These are phyloP conservation scores for Aspergillus bombycis DNA, from an alignment of 2,329 filamentous ascomycete genomes.

Conservation along the genomic window DNA sequence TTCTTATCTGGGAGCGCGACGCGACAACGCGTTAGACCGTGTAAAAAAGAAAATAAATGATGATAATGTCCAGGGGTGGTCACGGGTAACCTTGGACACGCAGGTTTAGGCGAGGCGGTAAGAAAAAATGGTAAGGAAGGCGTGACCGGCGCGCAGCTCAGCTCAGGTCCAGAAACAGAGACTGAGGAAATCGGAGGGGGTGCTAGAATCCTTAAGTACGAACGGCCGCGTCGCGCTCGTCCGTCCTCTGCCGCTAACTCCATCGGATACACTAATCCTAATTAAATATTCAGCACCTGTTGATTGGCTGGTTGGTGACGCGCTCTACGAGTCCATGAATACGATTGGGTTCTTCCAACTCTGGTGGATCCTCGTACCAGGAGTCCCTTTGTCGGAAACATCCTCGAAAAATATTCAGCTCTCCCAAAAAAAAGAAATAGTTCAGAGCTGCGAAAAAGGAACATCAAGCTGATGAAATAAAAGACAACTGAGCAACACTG, in stretches of 20 bases:
- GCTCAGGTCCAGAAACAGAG: conserved; percentile 42
- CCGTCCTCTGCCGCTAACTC: conserved; percentile 41
- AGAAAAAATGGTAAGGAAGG: conserved; percentile 20
- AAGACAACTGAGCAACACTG: conserved; percentile 2
- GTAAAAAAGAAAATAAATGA: conserved; percentile 11
- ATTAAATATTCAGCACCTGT: conserved; percentile 30
- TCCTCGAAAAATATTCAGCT: conserved; percentile 14
- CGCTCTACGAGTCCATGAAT: conserved; percentile 21
- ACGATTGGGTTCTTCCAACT: conserved; percentile 28
- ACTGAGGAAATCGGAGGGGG: conserved; percentile 42
- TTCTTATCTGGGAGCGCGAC: conserved; percentile 23
- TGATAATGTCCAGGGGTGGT: conserved; percentile 2
- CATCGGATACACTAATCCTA: conserved; percentile 39
- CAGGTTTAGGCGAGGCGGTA: conserved; percentile 18
- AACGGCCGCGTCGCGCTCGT: conserved; percentile 36
- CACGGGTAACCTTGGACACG: conserved; percentile 11
- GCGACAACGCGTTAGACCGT: conserved; percentile 26
- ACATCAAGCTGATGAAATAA: too few relatives aligned
- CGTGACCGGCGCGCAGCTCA: conserved; percentile 30
- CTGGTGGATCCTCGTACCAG: conserved; percentile 27
- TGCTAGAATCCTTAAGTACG: conserved; percentile 49
- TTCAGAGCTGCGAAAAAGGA: too few relatives aligned
- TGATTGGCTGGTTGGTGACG: conserved; percentile 36
- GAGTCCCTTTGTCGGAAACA: conserved; percentile 27
- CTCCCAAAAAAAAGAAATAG: conserved; percentile 14